A percentile compares a stretch with the other conserved stretches of the same genome.
Evolutionary conservation across 1,284 basidiomycete species (phyloP).

Genomic region (Tylopilus sp.): DNA sequence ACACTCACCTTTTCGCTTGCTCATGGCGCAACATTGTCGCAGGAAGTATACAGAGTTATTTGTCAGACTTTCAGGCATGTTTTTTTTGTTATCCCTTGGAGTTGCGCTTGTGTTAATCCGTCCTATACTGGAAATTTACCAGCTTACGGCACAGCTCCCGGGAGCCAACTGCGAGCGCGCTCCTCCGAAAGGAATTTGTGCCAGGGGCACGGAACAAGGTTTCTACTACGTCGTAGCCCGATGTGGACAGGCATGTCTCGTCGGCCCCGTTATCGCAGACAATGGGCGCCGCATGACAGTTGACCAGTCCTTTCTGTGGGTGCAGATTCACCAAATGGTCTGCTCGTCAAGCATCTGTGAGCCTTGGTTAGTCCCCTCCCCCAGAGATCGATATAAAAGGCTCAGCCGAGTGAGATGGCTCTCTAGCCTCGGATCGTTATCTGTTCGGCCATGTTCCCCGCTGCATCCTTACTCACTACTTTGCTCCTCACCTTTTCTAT

Average conservation of each 20-base stretch:
- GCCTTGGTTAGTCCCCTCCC: background rate
- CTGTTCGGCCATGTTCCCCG: constrained; percentile 28
- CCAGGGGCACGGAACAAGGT: background rate
- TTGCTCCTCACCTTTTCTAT: constrained; percentile 45
- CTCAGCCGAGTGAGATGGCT: background rate
- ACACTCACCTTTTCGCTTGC: constrained; percentile 3
- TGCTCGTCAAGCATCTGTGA: background rate
- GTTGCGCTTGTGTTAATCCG: background rate
- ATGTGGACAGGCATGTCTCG: background rate
- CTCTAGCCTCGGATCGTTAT: constrained; percentile 3
- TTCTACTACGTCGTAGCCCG: background rate
- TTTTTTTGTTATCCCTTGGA: constrained; percentile 21
- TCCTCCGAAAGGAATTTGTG: background rate
- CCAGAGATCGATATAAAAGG: constrained; percentile 21
- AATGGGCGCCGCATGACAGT: constrained; percentile 8
- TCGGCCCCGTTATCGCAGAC: constrained; percentile 4
- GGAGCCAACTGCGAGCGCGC: background rate
- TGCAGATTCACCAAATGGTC: constrained; percentile 13
- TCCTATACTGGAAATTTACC: background rate
- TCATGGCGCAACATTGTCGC: background rate
- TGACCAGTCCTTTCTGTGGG: background rate
- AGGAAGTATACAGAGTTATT: background rate
- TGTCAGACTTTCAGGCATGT: constrained; percentile 1
- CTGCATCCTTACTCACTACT: constrained; percentile 38
- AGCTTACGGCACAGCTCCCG: background rate